Conservation (phyloP, 2,329 filamentous ascomycete species). For the Clarireedia hainanense region DNA sequence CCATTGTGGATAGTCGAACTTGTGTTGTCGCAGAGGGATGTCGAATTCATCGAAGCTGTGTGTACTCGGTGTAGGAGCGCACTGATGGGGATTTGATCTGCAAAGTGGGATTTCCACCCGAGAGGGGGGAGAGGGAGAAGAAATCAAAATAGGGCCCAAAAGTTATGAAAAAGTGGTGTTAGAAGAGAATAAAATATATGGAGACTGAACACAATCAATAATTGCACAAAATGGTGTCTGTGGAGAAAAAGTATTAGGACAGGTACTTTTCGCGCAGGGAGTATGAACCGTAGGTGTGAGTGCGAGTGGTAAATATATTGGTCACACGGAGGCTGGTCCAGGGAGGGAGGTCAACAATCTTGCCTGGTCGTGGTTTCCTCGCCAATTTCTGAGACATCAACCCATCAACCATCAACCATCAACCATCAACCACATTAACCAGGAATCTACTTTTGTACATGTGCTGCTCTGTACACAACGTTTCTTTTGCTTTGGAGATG, state of each 20-base stretch:
- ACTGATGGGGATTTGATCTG: conserved; percentile 7
- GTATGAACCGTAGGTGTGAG: too few relatives aligned
- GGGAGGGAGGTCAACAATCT: background rate
- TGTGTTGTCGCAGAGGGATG: conserved; percentile 23
- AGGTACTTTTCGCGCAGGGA: background rate
- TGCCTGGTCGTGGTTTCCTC: background rate
- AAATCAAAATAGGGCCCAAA: background rate
- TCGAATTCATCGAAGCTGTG: conserved; percentile 30
- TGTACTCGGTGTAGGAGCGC: conserved; percentile 10
- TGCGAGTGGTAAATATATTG: background rate
- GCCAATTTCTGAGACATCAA: conserved; percentile 18
- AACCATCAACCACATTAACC: conserved; percentile 4
- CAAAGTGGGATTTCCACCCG: conserved; percentile 10
- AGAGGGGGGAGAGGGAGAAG: conserved; percentile 1
- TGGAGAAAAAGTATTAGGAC: background rate
- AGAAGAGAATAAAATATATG: background rate
- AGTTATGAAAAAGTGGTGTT: conserved; percentile 4
- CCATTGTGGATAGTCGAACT: conserved; percentile 35
- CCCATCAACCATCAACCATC: background rate
- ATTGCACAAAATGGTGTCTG: background rate
- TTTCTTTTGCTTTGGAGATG: background rate
- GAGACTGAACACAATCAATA: background rate
- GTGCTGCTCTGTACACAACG: background rate
- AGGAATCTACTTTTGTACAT: conserved; percentile 15
- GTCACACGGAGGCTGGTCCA: conserved; percentile 1